Conservation (phyloP, 805 yeast genomes). For the Candida gorgasii region DNA sequence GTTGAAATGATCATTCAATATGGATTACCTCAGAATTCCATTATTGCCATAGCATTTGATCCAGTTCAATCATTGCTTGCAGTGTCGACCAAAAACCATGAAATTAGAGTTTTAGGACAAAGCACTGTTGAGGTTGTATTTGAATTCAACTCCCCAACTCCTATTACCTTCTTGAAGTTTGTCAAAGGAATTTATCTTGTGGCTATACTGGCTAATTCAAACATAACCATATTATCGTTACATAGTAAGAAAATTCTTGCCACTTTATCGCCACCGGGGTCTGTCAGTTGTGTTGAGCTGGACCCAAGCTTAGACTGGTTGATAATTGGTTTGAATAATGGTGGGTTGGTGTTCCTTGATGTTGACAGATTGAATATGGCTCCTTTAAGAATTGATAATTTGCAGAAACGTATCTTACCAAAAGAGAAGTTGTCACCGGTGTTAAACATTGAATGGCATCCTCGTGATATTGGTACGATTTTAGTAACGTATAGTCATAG, state of each 20-base stretch:
- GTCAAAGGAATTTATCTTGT: conserved; percentile 82
- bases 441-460: conserved; percentile 71
- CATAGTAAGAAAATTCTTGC: conserved; percentile 61
- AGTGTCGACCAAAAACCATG: conserved; percentile 68
- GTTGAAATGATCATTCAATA: conserved; percentile 30
- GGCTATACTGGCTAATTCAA: conserved; percentile 58
- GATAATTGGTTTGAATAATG: conserved; percentile 76
- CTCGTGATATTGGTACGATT: conserved; percentile 81
- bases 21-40: conserved; percentile 55
- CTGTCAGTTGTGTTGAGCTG: conserved; percentile 65
- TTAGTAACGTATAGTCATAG: conserved; percentile 70
- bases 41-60: conserved; percentile 73
- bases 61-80: conserved; percentile 88
- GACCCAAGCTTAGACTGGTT: conserved; percentile 93
- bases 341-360: conserved; percentile 70
- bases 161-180: conserved; percentile 59
- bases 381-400: conserved; percentile 64
- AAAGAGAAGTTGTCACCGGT: conserved; percentile 65
- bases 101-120: conserved; percentile 80
- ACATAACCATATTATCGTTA: conserved; percentile 69
- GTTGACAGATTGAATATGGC: conserved; percentile 75
- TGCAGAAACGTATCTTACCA: conserved; percentile 63
- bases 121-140: conserved; percentile 73
- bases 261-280: conserved; percentile 61
- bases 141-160: conserved; percentile 48